These are phyloP conservation scores for Bretziella fagacearum DNA, from an alignment of 2,329 filamentous ascomycete genomes.

Conservation along the genomic window DNA sequence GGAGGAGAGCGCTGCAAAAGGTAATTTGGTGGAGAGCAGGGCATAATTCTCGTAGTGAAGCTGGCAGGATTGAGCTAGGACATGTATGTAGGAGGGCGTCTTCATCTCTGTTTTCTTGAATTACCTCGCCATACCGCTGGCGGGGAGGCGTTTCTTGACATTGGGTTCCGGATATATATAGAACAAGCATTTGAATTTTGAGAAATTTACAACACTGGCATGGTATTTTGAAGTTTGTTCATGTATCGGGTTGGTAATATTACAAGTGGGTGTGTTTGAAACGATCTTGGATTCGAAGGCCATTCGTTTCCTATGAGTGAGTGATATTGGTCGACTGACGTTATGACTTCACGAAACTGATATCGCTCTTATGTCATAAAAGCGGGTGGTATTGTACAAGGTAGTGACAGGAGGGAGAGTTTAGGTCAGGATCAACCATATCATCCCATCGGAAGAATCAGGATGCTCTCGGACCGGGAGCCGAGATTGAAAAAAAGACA, in stretches of 20 bases:
- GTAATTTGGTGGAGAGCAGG: neutral
- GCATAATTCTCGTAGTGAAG: no score
- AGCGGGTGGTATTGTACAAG: neutral
- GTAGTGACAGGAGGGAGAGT: no score
- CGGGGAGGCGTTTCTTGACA: conserved; percentile 11
- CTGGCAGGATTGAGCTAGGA: neutral
- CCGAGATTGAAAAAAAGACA: neutral
- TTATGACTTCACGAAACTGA: neutral
- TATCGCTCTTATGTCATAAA: no score
- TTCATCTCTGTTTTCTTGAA: conserved; percentile 7
- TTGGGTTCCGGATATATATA: conserved; percentile 14
- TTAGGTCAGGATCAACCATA: neutral
- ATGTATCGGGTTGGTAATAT: conserved; percentile 4
- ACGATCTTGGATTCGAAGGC: no score
- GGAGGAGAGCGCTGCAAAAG: neutral
- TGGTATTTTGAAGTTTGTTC: no score
- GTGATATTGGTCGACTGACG: no score
- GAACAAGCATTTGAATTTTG: conserved; percentile 13
- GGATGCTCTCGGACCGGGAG: no score
- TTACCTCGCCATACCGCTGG: neutral
- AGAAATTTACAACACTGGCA: neutral
- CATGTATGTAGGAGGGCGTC: conserved; percentile 7
- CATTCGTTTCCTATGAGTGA: no score
- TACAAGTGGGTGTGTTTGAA: neutral
- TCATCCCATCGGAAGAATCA: neutral